Conservation (phyloP, 345 rosid species). For the Salix caprea region DNA sequence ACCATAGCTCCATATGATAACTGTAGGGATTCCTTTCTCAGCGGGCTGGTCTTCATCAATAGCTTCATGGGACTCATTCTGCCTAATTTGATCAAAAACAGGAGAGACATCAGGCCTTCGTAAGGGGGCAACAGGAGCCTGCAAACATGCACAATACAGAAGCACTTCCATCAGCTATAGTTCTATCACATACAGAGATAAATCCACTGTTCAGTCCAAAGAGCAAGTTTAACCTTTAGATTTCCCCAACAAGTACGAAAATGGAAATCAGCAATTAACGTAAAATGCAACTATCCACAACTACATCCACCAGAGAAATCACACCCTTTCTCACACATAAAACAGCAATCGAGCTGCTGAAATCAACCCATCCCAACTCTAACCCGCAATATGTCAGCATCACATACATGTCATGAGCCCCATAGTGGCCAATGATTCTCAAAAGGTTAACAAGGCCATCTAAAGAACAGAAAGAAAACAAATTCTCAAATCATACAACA, state of each 20-base stretch:
- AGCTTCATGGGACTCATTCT: slow-evolving; percentile 44
- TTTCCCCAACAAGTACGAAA: not conserved
- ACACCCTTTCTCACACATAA: not conserved
- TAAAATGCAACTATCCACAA: not conserved
- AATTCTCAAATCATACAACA: not conserved
- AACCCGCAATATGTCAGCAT: not conserved
- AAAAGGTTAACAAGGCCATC: not conserved
- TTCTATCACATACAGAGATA: not conserved
- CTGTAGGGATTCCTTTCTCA: slow-evolving; percentile 66
- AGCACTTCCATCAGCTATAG: not conserved
- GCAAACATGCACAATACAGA: slow-evolving; percentile 10
- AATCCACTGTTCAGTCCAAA: not conserved
- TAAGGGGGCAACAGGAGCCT: slow-evolving; percentile 71
- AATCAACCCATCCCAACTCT: not conserved
- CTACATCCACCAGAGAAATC: not conserved
- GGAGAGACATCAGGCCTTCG: slow-evolving; percentile 44
- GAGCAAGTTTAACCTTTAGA: not conserved
- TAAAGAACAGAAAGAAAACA: not conserved
- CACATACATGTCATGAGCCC: not conserved
- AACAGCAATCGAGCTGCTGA: not conserved
- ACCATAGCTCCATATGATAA: slow-evolving; percentile 83
- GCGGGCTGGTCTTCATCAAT: slow-evolving; percentile 33
- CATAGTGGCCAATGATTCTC: not conserved
- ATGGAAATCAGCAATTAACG: not conserved
- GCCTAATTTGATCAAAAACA: slow-evolving; percentile 42